Evolutionary conservation across 2,329 filamentous ascomycete species (phyloP).

Genomic region (Malbranchea cinnamomea): DNA sequence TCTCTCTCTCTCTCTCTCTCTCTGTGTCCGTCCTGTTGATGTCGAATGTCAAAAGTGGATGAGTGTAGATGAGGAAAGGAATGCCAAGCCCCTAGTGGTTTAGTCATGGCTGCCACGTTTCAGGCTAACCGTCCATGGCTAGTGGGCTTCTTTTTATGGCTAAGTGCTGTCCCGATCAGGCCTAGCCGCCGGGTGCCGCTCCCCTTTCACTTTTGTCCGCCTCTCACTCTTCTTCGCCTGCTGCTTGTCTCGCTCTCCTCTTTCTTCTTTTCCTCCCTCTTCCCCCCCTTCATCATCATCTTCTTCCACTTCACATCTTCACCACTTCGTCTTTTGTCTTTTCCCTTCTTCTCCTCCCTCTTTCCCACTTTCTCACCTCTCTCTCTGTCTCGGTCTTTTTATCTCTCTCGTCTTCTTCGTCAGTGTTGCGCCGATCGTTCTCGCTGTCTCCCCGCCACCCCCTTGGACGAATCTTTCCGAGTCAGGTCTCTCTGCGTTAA

Average conservation of each 20-base stretch:
- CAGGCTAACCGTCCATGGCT: too few relatives aligned
- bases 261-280: constrained; percentile 16
- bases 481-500: constrained; percentile 4
- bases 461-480: neutral
- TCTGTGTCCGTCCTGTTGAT: too few relatives aligned
- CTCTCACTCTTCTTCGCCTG: constrained; percentile 13
- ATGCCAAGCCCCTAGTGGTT: too few relatives aligned
- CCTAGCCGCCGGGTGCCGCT: too few relatives aligned
- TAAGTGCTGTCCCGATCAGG: too few relatives aligned
- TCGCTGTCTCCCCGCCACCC: constrained; percentile 1
- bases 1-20: too few relatives aligned
- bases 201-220: constrained; percentile 11
- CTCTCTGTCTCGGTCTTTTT: constrained; percentile 5
- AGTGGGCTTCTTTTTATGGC: too few relatives aligned
- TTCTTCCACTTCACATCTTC: constrained; percentile 6
- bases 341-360: constrained; percentile 8
- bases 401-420: constrained; percentile 4
- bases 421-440: constrained; percentile 3
- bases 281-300: constrained; percentile 8
- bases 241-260: constrained; percentile 10
- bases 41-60: too few relatives aligned
- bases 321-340: constrained; percentile 7
- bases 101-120: too few relatives aligned
- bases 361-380: constrained; percentile 6
- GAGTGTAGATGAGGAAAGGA: too few relatives aligned